Conservation (phyloP, 176 grass and related monocot species). For the Carex myosuroides region DNA sequence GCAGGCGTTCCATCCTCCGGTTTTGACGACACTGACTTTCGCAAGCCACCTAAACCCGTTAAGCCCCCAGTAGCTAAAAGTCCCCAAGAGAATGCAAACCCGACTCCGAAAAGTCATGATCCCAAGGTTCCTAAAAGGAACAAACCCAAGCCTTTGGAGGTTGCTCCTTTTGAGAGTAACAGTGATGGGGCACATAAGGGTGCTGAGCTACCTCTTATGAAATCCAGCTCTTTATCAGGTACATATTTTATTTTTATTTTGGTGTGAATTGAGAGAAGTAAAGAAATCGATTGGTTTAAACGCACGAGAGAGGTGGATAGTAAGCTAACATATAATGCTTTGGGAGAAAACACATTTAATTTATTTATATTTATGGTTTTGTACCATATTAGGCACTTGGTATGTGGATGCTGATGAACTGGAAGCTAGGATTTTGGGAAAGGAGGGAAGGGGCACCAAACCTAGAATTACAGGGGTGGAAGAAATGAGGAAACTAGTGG, state of each 20-base stretch:
- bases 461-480: slow-evolving; percentile 22
- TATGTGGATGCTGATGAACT: slow-evolving; percentile 54
- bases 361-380: slow-evolving; percentile 30
- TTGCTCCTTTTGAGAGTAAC: slow-evolving; percentile 14
- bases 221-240: slow-evolving; percentile 12
- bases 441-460: slow-evolving; percentile 27
- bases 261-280: background rate
- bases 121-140: background rate
- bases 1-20: slow-evolving; percentile 33
- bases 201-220: slow-evolving; percentile 20
- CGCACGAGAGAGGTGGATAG: background rate
- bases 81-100: slow-evolving; percentile 20
- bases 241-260: background rate
- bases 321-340: background rate
- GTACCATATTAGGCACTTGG: slow-evolving; percentile 55
- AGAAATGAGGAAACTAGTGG: slow-evolving; percentile 51
- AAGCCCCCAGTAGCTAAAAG: background rate
- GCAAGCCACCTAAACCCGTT: slow-evolving; percentile 36
- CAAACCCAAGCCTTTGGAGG: slow-evolving; percentile 21
- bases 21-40: slow-evolving; percentile 90
- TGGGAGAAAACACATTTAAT: background rate
- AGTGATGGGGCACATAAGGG: background rate
- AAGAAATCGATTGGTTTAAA: background rate
- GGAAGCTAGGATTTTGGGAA: slow-evolving; percentile 47
- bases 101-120: background rate